Evolutionary conservation across 441 rosid species (phyloP), one percentile per base, ranked within the genome.

Genomic region (Dalechampia spathulata): DNA sequence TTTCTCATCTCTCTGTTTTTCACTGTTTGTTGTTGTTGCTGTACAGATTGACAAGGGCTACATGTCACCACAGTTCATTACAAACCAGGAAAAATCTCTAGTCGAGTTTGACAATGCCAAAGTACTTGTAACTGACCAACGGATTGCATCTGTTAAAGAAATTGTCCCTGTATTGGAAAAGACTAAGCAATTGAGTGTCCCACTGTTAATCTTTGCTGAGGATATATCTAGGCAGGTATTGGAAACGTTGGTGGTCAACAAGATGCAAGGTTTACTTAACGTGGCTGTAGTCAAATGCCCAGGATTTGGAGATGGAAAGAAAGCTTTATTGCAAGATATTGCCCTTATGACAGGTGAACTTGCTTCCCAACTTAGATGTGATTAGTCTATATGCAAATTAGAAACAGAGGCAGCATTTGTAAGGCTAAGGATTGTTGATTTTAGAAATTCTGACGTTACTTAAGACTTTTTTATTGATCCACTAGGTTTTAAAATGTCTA

Each of bases 231-330:
- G 59, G 37, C 70, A 73, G 65, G 96, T 88, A 48, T 64, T 82
- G 59, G 87, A 86, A 79, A 81, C 83, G 44, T 72, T 91, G 22
- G 78, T 81, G 40, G 67, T 82, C 67, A 91, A 91, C 71, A 88
- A 80, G 80, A 78, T 61, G 71, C 79, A 73, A 68, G 91, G 98
- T 61, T 50, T 84, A 54, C 70, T 91, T 60, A 86, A 80, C 66
- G 95, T 86, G 61, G 98, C 91, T 58, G 95, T 77, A 49, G 86
- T 91, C 49, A 80, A 83, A 67, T 86, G 96, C 71, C 98, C 98
- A 3, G 98, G 96, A 53, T 67, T 77, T 81, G 77, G 76, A 63
- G 93, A 84, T 40, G 83, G 89, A 16, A 86, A 83, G 75, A 91
- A 88, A 75, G 93, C 90, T 62, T 48, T 84, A 53, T 77, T 88